Evolutionary conservation across 768 basidiomycete species (phyloP).

Genomic region (Trametes meyenii): DNA sequence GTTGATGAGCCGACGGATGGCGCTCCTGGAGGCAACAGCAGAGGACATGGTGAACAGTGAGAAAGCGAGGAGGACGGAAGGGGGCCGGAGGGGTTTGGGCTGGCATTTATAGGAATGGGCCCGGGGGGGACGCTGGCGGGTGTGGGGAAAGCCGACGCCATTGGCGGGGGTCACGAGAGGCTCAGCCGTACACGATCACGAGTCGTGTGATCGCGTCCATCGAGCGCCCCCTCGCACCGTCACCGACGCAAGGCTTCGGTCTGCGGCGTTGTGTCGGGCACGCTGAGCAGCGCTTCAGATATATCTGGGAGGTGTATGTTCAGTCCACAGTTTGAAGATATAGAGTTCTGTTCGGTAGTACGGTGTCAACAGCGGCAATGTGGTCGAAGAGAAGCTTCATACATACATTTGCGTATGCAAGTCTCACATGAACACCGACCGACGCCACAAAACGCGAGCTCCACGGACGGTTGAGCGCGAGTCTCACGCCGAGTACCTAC

Average conservation of each 20-base stretch:
- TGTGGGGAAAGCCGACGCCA: constrained; percentile 22
- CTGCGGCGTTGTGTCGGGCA: no score
- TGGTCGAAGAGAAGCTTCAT: no score
- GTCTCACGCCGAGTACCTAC: no score
- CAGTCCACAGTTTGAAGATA: not conserved
- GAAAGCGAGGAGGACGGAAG: constrained; percentile 8
- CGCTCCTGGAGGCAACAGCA: constrained; percentile 50
- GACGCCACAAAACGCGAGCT: no score
- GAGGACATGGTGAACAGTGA: constrained; percentile 29
- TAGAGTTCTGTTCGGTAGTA: no score
- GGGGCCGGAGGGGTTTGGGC: not conserved
- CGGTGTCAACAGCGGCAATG: no score
- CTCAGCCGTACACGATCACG: constrained; percentile 18
- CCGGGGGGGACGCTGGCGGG: constrained; percentile 17
- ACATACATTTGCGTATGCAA: no score
- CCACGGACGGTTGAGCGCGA: no score
- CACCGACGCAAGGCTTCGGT: not conserved
- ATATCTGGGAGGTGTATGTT: not conserved
- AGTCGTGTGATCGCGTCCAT: constrained; percentile 20
- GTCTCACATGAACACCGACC: no score
- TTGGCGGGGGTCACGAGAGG: constrained; percentile 20
- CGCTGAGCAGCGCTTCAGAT: not conserved
- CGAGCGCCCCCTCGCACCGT: constrained; percentile 10
- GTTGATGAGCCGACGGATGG: constrained; percentile 75
- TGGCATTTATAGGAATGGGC: constrained; percentile 23